Evolutionary conservation across 495 filamentous ascomycete genomes (phyloP).

Genomic region (Arthonia radiata): DNA sequence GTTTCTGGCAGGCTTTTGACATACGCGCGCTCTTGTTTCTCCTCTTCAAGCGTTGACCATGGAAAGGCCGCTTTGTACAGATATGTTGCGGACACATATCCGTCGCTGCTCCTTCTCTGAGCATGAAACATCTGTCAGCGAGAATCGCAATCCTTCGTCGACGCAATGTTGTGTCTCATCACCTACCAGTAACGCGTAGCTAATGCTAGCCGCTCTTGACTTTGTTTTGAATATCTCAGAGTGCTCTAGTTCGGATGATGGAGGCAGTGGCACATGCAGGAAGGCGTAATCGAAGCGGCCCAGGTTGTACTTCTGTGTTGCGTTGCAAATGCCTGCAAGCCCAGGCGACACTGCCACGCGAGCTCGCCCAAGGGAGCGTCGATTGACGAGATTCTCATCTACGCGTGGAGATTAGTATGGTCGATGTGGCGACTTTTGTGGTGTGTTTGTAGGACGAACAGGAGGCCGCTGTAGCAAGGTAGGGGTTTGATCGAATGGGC

Average conservation of each 20-base stretch:
- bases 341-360: conserved; percentile 59
- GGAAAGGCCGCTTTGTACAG: conserved; percentile 99
- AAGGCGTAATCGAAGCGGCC: conserved; percentile 85
- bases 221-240: conserved; percentile 75
- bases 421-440: too few species aligned
- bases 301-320: conserved; percentile 41
- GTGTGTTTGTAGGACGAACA: too few species aligned
- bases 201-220: not conserved
- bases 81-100: conserved; percentile 82
- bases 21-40: conserved; percentile 64
- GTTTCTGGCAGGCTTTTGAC: conserved; percentile 54
- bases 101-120: conserved; percentile 75
- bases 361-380: conserved; percentile 77
- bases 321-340: conserved; percentile 35
- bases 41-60: conserved; percentile 64
- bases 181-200: conserved; percentile 2
- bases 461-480: too few species aligned
- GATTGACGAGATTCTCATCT: conserved; percentile 65
- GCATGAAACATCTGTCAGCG: too few species aligned
- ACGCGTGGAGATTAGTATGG: too few species aligned
- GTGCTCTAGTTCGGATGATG: conserved; percentile 52
- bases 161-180: conserved; percentile 1
- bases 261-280: conserved; percentile 69
- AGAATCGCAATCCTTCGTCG: conserved; percentile 3
- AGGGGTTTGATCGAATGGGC: too few species aligned